These are phyloP conservation scores for Gaeumannomyces sp. DNA, from an alignment of 2,329 filamentous ascomycete genomes.

Conservation along the genomic window DNA sequence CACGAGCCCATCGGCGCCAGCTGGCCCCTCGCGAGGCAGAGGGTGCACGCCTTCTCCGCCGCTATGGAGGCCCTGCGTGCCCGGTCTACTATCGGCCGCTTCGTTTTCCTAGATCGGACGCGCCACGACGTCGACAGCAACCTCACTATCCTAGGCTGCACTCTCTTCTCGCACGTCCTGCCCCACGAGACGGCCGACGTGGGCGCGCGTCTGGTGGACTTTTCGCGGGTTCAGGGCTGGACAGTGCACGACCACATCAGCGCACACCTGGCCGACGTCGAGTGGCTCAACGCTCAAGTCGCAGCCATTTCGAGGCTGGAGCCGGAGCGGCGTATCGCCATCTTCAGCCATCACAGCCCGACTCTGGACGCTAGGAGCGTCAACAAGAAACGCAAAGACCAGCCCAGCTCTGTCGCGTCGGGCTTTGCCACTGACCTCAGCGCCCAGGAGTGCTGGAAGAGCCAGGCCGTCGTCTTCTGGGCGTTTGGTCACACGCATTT, in stretches of 20 bases:
- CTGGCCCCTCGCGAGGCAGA: constrained; percentile 20
- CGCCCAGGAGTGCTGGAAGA: constrained; percentile 22
- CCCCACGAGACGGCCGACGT: constrained; percentile 19
- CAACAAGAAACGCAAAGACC: constrained; percentile 35
- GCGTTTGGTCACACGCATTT: constrained; percentile 46
- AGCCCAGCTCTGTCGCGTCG: constrained; percentile 36
- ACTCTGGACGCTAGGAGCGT: constrained; percentile 11
- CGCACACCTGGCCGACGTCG: constrained; percentile 38
- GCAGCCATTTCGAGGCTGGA: constrained; percentile 12
- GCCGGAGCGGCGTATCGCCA: constrained; percentile 29
- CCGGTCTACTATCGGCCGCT: constrained; percentile 18
- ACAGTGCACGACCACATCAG: constrained; percentile 41
- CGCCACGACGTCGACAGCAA: constrained; percentile 29
- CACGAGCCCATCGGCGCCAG: constrained; percentile 37
- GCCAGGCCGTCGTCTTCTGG: constrained; percentile 30
- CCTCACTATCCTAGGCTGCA: constrained; percentile 37
- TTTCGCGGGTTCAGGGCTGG: constrained; percentile 47
- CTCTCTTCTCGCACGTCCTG: constrained; percentile 29
- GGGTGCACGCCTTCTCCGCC: constrained; percentile 5
- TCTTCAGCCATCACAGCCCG: constrained; percentile 54
- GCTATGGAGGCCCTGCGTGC: neutral
- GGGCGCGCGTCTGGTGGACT: constrained; percentile 39
- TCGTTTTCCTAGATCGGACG: constrained; percentile 34
- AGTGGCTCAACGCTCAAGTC: constrained; percentile 42
- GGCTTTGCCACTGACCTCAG: constrained; percentile 48